These are phyloP conservation scores for Leptosphaerulina australis DNA, from an alignment of 2,329 filamentous ascomycete species.

Conservation along the genomic window DNA sequence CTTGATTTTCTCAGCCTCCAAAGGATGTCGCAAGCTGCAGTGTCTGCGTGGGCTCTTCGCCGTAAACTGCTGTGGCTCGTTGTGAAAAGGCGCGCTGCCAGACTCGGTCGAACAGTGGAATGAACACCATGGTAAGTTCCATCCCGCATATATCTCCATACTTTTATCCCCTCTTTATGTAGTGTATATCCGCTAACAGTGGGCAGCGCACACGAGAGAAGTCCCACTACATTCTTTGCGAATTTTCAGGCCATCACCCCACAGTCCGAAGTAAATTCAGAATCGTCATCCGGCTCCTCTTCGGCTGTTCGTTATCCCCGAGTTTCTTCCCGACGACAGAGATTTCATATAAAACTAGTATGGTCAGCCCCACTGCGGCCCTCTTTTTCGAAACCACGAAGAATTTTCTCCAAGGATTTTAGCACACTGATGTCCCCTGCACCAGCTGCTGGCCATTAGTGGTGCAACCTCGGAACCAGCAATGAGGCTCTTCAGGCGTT, in stretches of 20 bases:
- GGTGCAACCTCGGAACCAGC: conserved; percentile 28
- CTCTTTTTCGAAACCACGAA: conserved; percentile 31
- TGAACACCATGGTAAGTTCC: conserved; percentile 13
- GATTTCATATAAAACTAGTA: conserved; percentile 19
- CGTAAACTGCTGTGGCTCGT: conserved; percentile 16
- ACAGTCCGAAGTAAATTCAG: conserved; percentile 9
- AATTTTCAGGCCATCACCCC: conserved; percentile 1
- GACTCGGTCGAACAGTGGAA: conserved; percentile 14
- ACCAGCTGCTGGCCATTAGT: conserved; percentile 28
- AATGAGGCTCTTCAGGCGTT: conserved; percentile 22
- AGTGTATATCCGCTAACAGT: conserved; percentile 9
- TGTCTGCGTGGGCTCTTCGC: conserved; percentile 18
- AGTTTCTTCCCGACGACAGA: conserved; percentile 22
- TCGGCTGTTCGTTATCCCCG: conserved; percentile 13
- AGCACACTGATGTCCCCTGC: conserved; percentile 11
- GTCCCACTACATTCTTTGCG: conserved; percentile 8
- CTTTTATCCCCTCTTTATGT: conserved; percentile 6
- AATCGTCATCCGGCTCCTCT: conserved; percentile 14
- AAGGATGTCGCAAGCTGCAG: conserved; percentile 12
- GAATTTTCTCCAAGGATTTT: conserved; percentile 23
- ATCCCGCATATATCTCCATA: conserved; percentile 10
- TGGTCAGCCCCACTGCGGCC: conserved; percentile 24
- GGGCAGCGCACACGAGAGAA: conserved; percentile 6
- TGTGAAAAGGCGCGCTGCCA: conserved; percentile 13
- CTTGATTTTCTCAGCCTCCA: background rate